Evolutionary conservation across 352 stramenopile species (phyloP).

Genomic region (Phytopythium helicoides): DNA sequence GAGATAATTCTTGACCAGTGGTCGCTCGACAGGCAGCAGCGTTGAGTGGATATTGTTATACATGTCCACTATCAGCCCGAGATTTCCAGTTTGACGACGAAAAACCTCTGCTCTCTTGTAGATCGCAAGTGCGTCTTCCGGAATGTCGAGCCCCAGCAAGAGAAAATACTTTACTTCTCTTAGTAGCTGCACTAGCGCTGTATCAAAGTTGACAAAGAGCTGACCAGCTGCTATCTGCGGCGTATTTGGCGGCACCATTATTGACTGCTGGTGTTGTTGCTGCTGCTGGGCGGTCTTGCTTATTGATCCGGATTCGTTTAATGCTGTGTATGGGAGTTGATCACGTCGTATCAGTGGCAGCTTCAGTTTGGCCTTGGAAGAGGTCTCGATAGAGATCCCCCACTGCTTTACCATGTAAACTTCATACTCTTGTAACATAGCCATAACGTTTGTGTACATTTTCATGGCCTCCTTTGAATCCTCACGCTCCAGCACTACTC

Average conservation of each 20-base stretch:
- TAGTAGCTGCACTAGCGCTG: conserved; percentile 86
- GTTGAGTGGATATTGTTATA: conserved; percentile 92
- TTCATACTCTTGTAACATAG: conserved; percentile 78
- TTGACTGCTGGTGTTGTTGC: conserved; percentile 18
- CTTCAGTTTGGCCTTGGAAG: conserved; percentile 85
- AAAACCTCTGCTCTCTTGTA: conserved; percentile 92
- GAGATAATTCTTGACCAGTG: conserved; percentile 86
- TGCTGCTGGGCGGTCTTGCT: conserved; percentile 5
- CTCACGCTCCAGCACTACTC: conserved; percentile 84
- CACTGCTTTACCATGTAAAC: conserved; percentile 83
- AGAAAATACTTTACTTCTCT: conserved; percentile 95
- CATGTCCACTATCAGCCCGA: conserved; percentile 92
- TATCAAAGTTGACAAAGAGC: conserved; percentile 91
- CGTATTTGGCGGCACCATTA: background rate
- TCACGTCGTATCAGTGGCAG: conserved; percentile 80
- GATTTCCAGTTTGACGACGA: conserved; percentile 86
- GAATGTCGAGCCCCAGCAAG: conserved; percentile 87
- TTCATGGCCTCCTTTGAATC: conserved; percentile 90
- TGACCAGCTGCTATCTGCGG: conserved; percentile 11
- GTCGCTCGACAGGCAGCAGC: conserved; percentile 86
- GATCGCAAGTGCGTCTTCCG: conserved; percentile 87
- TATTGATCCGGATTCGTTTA: conserved; percentile 2
- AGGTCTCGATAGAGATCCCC: conserved; percentile 76
- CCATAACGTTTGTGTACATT: conserved; percentile 87
- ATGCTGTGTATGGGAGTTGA: conserved; percentile 6